Conservation (phyloP, 2,329 filamentous ascomycete species). For the Decorospora gaudefroyi region DNA sequence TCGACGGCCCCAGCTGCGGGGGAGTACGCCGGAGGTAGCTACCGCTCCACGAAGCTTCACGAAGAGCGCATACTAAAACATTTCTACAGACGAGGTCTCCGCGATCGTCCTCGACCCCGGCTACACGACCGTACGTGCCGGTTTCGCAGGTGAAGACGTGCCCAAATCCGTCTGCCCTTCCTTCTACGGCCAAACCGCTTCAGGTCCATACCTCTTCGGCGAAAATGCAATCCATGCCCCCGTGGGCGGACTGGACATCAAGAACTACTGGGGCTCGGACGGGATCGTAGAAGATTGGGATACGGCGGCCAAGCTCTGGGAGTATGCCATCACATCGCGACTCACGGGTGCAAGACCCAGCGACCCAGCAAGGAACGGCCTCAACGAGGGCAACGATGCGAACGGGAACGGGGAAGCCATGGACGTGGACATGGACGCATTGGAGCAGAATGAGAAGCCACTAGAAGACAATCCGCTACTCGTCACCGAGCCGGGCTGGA, state of each 20-base stretch:
- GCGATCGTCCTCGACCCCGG: conserved; percentile 96
- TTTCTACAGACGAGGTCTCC: conserved; percentile 81
- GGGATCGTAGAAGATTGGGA: conserved; percentile 98
- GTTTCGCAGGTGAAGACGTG: conserved; percentile 96
- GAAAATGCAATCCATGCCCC: conserved; percentile 87
- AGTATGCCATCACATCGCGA: conserved; percentile 85
- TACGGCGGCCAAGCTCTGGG: conserved; percentile 84
- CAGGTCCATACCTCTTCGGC: conserved; percentile 70
- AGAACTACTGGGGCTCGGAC: conserved; percentile 89
- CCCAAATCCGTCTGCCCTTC: conserved; percentile 92
- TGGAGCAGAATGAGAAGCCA: conserved; percentile 69
- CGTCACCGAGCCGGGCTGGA: conserved; percentile 95
- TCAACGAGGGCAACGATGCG: conserved; percentile 78
- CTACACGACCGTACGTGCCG: conserved; percentile 86
- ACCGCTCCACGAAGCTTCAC: conserved; percentile 10
- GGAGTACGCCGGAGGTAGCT: conserved; percentile 54
- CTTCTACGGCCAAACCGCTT: conserved; percentile 71
- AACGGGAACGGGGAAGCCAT: conserved; percentile 61
- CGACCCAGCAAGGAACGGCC: conserved; percentile 73
- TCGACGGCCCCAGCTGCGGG: conserved; percentile 48
- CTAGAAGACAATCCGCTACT: conserved; percentile 87
- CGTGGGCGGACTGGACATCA: conserved; percentile 75
- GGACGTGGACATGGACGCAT: conserved; percentile 60
- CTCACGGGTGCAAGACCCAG: conserved; percentile 76
- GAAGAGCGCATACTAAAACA: conserved; percentile 18